phyloP scores from a whole-genome alignment of 192 early-diverging fungal species.

The Chytriomyces sp. region DNA sequence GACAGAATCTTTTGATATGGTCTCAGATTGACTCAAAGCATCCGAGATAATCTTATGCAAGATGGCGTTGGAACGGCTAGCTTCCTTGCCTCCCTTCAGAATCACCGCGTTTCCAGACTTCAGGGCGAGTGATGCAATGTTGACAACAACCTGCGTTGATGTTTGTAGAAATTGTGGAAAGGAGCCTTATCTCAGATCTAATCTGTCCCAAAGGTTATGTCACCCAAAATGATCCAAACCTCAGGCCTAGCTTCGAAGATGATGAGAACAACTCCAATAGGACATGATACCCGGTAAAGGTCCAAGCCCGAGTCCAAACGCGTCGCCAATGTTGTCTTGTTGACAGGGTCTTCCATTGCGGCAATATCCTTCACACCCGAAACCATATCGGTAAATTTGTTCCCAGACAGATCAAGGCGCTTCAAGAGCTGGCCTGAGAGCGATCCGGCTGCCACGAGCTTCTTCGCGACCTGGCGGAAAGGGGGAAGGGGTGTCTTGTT shows the following conservation, averaged over 20 bases:
- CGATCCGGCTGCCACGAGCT: constrained; percentile 70
- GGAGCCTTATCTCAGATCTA: too few relatives aligned
- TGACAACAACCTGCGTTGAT: constrained; percentile 72
- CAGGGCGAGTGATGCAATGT: constrained; percentile 91
- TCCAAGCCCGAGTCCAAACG: constrained; percentile 82
- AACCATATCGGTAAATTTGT: constrained; percentile 85
- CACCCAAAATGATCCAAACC: constrained; percentile 42
- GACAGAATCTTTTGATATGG: constrained; percentile 56
- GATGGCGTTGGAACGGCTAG: constrained; percentile 73
- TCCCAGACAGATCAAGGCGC: constrained; percentile 80
- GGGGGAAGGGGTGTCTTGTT: background rate
- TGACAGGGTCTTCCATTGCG: constrained; percentile 80
- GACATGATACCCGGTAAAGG: constrained; percentile 87
- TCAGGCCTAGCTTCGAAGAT: constrained; percentile 99
- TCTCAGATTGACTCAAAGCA: constrained; percentile 56
- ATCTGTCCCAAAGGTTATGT: too few relatives aligned
- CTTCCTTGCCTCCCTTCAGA: constrained; percentile 96
- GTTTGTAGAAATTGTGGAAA: too few relatives aligned
- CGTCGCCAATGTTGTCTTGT: constrained; percentile 31
- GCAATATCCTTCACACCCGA: constrained; percentile 90
- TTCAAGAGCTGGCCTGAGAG: constrained; percentile 80
- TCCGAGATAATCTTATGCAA: constrained; percentile 77
- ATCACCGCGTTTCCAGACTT: constrained; percentile 98
- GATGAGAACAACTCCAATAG: constrained; percentile 93
- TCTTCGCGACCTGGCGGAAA: constrained; percentile 55